phyloP scores from a whole-genome alignment of 2,329 filamentous ascomycete species.

The Phialophora tarda region DNA sequence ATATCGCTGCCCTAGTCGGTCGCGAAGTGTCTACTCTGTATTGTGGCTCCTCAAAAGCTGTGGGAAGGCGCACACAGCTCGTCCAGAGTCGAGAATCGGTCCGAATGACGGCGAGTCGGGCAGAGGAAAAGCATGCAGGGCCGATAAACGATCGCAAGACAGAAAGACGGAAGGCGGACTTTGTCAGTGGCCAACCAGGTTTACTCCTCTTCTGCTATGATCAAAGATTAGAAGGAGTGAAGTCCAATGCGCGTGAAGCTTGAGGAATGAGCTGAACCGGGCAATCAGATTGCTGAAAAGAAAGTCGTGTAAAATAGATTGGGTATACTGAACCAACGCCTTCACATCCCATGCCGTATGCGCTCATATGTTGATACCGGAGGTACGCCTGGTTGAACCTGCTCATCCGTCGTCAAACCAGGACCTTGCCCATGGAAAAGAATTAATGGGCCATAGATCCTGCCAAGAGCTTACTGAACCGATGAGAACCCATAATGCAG shows the following conservation, averaged over 20 bases:
- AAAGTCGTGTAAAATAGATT: background rate
- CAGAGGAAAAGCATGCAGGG: too few species aligned
- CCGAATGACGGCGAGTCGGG: too few species aligned
- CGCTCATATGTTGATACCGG: background rate
- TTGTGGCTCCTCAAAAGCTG: too few species aligned
- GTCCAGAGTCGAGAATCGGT: too few species aligned
- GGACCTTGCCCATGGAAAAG: too few species aligned
- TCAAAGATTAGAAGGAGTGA: background rate
- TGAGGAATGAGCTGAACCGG: background rate
- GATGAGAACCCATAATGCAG: background rate
- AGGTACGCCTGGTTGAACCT: background rate
- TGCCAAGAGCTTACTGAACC: background rate
- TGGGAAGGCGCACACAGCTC: too few species aligned
- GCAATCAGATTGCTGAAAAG: background rate
- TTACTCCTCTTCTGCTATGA: background rate
- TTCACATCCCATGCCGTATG: background rate
- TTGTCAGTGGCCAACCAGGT: background rate
- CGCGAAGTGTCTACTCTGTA: too few species aligned
- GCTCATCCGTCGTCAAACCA: background rate
- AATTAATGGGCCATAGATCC: background rate
- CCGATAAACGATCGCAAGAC: too few species aligned
- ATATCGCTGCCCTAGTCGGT: too few species aligned
- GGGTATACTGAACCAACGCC: slow-evolving; percentile 9
- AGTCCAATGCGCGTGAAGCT: background rate
- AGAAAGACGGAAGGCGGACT: too few species aligned